Base-by-base conservation (phyloP, 2,329 filamentous ascomycete genomes). In the Exophiala viscosa region DNA sequence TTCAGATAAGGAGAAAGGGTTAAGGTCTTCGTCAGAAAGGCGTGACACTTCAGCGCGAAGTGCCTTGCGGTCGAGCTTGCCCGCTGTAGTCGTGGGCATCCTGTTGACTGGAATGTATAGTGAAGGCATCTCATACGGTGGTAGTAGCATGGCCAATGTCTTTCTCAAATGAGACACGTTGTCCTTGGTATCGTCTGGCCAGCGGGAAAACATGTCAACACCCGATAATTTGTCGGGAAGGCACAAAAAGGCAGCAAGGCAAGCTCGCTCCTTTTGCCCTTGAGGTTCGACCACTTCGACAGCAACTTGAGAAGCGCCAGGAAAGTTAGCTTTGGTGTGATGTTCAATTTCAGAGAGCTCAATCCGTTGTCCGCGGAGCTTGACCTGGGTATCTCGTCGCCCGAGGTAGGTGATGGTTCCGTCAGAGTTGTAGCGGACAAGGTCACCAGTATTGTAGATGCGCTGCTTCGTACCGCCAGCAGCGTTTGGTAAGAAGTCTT, bases 271-370 rank as follows among this genome's bases (percentile, higher is more conserved):
- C 6, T 64, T 62, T 13, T 63, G 57, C 7, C 70, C 69, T 20
- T 68, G 69, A 9, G 74, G 74, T 49, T 72, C 73, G 57, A 78
- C 74, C 32, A 78, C 74, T 52, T 80, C 77, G 3, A 75, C 74
- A 0, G 70, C 74, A 1, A 78, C 71, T 42, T 70, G 72, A 28
- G 71, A 69, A 1, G 69, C 69, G 0, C 64, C 48, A 0, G 76
- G 42, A 32, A 45, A 13, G 4, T 14, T 13, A 13, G 14, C 33
- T 14, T n/a, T n/a, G 7, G 45, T 23, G 38, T 54, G 54, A 35
- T 50, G 32, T n/a, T 61, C 57, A 11, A 62, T 35, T 38, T 62
- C 60, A 3, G 49, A 44, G 2, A 52, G 35, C 32, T 62, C 60
- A 8, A 62, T 32, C 18, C 60, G 50, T 31, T 62, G 60, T 8